These are phyloP conservation scores for Aspergillus nanangensis DNA, from an alignment of 495 filamentous ascomycete species.

Conservation along the genomic window DNA sequence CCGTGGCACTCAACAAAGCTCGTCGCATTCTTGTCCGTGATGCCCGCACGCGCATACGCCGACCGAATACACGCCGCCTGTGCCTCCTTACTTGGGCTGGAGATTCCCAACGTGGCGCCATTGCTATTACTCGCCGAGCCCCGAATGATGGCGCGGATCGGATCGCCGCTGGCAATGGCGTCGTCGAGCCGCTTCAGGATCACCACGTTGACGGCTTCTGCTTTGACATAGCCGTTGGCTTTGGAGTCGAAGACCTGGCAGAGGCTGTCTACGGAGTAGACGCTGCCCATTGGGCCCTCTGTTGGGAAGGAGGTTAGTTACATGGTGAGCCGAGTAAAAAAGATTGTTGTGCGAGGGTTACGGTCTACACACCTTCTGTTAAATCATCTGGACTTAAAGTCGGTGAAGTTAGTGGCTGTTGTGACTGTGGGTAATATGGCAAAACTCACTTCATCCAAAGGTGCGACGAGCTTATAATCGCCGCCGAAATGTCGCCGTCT, in stretches of 20 bases:
- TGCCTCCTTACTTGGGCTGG: neutral
- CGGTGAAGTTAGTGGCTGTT: too few relatives aligned
- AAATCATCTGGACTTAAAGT: too few relatives aligned
- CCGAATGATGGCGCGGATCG: conserved; percentile 23
- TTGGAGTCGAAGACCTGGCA: conserved; percentile 22
- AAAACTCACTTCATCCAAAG: too few relatives aligned
- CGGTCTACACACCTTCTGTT: too few relatives aligned
- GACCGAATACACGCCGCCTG: neutral
- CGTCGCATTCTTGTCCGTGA: neutral
- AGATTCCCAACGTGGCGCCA: neutral
- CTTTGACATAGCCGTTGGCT: conserved; percentile 34
- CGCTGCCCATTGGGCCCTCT: neutral
- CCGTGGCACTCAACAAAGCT: too few relatives aligned
- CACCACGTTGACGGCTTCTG: conserved; percentile 28
- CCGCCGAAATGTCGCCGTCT: conserved; percentile 28
- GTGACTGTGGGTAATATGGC: too few relatives aligned
- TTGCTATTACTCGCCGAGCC: neutral
- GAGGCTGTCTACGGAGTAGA: neutral
- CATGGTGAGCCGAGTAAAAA: neutral
- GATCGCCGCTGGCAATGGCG: conserved; percentile 18
- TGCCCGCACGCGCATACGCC: neutral
- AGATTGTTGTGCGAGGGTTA: too few relatives aligned
- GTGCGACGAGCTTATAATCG: conserved; percentile 34
- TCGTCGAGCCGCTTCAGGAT: conserved; percentile 25
- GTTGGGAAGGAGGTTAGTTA: neutral